Base-by-base conservation (phyloP, 495 filamentous ascomycete genomes). In the Penicillium egyptiacum region DNA sequence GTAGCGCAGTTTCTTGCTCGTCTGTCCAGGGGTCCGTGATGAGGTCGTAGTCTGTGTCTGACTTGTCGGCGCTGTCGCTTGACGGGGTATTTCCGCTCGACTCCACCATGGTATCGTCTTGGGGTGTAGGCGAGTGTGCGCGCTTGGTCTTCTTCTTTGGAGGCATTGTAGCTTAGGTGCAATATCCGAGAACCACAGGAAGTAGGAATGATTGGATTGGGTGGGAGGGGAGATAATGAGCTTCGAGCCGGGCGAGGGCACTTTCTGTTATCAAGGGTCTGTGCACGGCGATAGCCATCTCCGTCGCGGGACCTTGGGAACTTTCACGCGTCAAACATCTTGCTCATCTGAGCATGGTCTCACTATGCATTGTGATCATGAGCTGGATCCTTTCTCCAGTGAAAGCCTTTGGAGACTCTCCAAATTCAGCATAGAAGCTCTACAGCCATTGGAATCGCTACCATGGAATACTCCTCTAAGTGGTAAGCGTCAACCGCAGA, bases 1-100 rank as follows among this genome's bases (percentile, higher is more conserved):
- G 89, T 4, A 98, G 76, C 5, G 87, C 89, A 3, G 90, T 90
- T 60, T 96, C 88, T 67, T 98, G 93, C 61, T 96, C 94, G 68
- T 97, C 91, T 0, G 91, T 96, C 94, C 94, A 98, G 1, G 86
- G 83, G 49, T 95, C 90, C 39, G 82, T 82, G 17, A 87, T 68
- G 6, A 73, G 58, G 57, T 78, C 75, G 58, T 78, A 73, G 26
- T 75, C 72, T 9, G 67, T 56, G 49, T 69, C 71, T 33, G 61
- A 63, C 50, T 75, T 75, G 31, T 39, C 65, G 48, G 59, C 57
- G 55, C 59, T 69, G 9, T 72, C 70, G 62, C 52, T 71, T 33
- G 67, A 66, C 11, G 73, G 65, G 12, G 75, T 76, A 46, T 68
- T 65, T 23, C 70, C 67, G 35, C 66, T 69, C 11, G 69, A 68